Conservation (phyloP, 345 rosid genomes). For the Luvunga scandens region DNA sequence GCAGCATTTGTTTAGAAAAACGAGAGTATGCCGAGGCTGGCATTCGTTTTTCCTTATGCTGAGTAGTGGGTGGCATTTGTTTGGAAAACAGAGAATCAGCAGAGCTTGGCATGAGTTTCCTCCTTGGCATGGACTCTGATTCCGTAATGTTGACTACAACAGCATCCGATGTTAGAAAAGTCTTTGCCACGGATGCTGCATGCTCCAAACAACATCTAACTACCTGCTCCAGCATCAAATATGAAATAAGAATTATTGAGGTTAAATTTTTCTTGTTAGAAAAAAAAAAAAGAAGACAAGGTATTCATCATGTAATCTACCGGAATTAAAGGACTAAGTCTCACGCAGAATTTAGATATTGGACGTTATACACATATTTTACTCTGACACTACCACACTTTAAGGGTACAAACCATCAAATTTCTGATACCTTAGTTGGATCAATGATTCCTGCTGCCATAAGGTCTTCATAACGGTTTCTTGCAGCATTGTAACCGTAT, state of each 20-base stretch:
- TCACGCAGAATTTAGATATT: not conserved
- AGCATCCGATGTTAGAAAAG: conserved; percentile 72
- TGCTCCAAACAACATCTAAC: conserved; percentile 93
- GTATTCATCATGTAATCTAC: not conserved
- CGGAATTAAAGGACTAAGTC: not conserved
- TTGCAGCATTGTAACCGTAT: conserved; percentile 92
- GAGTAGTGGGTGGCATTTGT: conserved; percentile 16
- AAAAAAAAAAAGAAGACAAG: no score
- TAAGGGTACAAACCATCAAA: not conserved
- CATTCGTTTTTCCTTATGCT: conserved; percentile 39
- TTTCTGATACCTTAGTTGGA: conserved; percentile 71
- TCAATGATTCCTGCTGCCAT: conserved; percentile 77
- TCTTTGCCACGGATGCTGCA: conserved; percentile 85
- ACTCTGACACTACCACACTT: not conserved
- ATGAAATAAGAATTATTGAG: not conserved
- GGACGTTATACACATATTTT: not conserved
- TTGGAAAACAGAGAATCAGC: conserved; percentile 17
- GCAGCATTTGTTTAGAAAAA: conserved; percentile 5
- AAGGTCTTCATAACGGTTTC: conserved; percentile 69
- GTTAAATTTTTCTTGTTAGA: not conserved
- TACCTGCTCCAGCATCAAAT: conserved; percentile 45
- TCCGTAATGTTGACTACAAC: conserved; percentile 73
- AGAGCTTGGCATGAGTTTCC: conserved; percentile 45
- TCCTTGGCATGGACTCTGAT: conserved; percentile 33
- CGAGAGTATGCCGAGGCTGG: not conserved